Conservation (phyloP, 2,329 filamentous ascomycete genomes). For the Furcasterigmium sp. region DNA sequence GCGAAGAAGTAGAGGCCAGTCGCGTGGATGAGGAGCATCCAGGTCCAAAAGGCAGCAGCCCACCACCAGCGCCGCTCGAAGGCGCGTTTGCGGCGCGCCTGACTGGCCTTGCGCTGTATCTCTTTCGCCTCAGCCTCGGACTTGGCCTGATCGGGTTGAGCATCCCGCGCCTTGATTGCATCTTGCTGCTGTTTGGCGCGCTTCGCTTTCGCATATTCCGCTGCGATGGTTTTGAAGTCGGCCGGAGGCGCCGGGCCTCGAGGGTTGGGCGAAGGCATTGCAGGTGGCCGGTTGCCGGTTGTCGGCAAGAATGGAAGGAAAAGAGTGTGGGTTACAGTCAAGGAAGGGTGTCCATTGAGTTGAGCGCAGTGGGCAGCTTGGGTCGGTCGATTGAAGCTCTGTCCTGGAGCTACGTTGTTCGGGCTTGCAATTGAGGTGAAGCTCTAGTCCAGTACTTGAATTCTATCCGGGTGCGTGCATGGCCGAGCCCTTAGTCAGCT, state of each 20-base stretch:
- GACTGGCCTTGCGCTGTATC: slow-evolving; percentile 39
- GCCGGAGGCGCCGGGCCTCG: slow-evolving; percentile 13
- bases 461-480: too few species aligned
- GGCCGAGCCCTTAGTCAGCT: too few species aligned
- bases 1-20: slow-evolving; percentile 89
- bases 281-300: slow-evolving; percentile 1
- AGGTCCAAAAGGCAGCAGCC: slow-evolving; percentile 63
- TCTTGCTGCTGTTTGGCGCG: slow-evolving; percentile 39
- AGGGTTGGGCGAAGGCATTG: slow-evolving; percentile 9
- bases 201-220: slow-evolving; percentile 49
- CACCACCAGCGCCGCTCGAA: slow-evolving; percentile 52
- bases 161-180: slow-evolving; percentile 20
- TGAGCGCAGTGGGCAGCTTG: too few species aligned
- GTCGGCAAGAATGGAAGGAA: too few species aligned
- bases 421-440: too few species aligned
- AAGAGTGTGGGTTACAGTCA: too few species aligned
- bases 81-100: slow-evolving; percentile 38
- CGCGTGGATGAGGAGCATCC: slow-evolving; percentile 68
- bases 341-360: too few species aligned
- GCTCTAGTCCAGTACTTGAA: too few species aligned
- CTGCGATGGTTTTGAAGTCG: slow-evolving; percentile 49
- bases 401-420: too few species aligned
- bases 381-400: too few species aligned
- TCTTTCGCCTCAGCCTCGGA: slow-evolving; percentile 33
- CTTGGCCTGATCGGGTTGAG: slow-evolving; percentile 17